Evolutionary conservation across 2,329 filamentous ascomycete genomes (phyloP).

Genomic region (Exophiala calicioides): DNA sequence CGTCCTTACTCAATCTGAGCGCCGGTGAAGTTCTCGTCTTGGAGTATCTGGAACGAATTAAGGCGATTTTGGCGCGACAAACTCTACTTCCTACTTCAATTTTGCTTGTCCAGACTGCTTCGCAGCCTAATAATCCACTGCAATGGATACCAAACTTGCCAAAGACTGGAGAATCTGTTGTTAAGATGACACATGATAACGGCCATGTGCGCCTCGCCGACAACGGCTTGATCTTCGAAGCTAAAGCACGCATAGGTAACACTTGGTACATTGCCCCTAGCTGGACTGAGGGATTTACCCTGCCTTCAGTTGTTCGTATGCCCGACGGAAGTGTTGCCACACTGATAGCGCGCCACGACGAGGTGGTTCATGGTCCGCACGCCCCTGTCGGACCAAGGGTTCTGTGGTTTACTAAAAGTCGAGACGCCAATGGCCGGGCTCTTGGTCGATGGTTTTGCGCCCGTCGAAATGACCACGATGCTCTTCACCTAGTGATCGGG

Average conservation of each 20-base stretch:
- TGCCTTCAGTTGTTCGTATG: too few relatives aligned
- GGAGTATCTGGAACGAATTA: neutral
- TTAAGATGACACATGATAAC: neutral
- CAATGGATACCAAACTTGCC: neutral
- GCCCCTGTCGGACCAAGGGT: neutral
- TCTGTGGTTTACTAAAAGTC: neutral
- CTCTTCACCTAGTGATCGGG: neutral
- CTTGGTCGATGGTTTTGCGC: neutral
- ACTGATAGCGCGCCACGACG: neutral
- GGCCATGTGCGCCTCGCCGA: neutral
- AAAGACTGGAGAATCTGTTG: neutral
- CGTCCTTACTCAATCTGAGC: neutral
- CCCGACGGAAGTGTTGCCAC: neutral
- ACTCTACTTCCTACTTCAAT: neutral
- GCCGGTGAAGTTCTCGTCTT: neutral
- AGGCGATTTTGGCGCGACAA: neutral
- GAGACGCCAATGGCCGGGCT: neutral
- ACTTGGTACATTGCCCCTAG: too few relatives aligned
- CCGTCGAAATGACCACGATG: neutral
- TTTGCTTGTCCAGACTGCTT: neutral
- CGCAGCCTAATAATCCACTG: neutral
- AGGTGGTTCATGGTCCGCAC: too few relatives aligned
- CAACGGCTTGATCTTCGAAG: neutral
- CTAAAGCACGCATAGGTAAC: too few relatives aligned
- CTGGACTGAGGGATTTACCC: too few relatives aligned